A percentile compares a stretch with the other conserved stretches of the same genome.
Evolutionary conservation across 2,329 filamentous ascomycete species (phyloP).

Genomic region (Mollisiaceae sp.): DNA sequence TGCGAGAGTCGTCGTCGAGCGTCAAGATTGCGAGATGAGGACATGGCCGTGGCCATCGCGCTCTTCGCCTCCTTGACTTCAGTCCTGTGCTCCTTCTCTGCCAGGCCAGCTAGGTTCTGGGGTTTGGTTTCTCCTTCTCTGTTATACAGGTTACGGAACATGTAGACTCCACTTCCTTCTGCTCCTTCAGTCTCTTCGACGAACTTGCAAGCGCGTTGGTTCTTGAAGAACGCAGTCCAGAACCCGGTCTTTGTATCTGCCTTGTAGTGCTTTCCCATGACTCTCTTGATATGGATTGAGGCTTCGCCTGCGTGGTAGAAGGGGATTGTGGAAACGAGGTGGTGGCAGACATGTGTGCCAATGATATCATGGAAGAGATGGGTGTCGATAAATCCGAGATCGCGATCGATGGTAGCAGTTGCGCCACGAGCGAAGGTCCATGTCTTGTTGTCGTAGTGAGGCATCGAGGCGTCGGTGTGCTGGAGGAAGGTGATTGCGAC

Average conservation of each 20-base stretch:
- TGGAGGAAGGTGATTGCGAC: constrained; percentile 79
- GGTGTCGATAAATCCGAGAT: constrained; percentile 67
- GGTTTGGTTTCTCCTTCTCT: constrained; percentile 34
- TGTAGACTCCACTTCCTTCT: constrained; percentile 42
- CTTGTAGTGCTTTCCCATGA: constrained; percentile 61
- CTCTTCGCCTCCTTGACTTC: constrained; percentile 25
- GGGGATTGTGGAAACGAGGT: constrained; percentile 64
- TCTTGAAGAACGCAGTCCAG: constrained; percentile 45
- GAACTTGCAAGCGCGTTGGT: constrained; percentile 43
- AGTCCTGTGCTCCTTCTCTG: constrained; percentile 9
- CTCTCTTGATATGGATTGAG: constrained; percentile 59
- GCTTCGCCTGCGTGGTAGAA: constrained; percentile 66
- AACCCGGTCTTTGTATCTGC: constrained; percentile 46
- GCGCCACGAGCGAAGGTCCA: constrained; percentile 70
- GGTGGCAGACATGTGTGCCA: constrained; percentile 67
- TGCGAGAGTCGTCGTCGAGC: constrained; percentile 38
- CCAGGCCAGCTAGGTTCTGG: constrained; percentile 26
- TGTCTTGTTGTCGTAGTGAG: constrained; percentile 61
- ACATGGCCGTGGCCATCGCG: constrained; percentile 38
- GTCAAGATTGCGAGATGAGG: constrained; percentile 35
- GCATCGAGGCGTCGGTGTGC: constrained; percentile 64
- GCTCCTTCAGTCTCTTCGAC: constrained; percentile 43
- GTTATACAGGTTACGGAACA: constrained; percentile 42
- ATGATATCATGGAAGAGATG: constrained; percentile 71
- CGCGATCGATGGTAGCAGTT: constrained; percentile 66